These are phyloP conservation scores for Trichophyton equinum DNA, from an alignment of 2,329 filamentous ascomycete genomes.

Conservation along the genomic window DNA sequence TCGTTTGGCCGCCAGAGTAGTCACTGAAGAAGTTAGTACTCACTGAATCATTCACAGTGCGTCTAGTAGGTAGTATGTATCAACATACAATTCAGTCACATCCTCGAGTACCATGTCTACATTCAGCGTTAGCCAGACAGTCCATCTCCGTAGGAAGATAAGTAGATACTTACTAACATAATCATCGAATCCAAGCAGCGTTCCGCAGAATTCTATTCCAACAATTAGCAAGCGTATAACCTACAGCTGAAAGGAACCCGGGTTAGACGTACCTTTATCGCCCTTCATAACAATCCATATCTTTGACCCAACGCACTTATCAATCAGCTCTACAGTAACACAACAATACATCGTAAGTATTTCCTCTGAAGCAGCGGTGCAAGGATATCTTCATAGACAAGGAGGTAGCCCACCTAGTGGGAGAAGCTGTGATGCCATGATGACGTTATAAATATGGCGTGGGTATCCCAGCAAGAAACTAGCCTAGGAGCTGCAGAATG, in stretches of 20 bases:
- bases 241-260: background rate
- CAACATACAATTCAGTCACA: slow-evolving; percentile 80
- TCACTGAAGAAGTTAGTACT: slow-evolving; percentile 46
- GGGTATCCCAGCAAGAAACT: background rate
- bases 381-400: background rate
- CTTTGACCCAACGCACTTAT: slow-evolving; percentile 93
- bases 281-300: slow-evolving; percentile 99
- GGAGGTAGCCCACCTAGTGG: slow-evolving; percentile 46
- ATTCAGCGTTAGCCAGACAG: slow-evolving; percentile 7
- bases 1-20: slow-evolving; percentile 75
- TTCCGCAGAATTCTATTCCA: slow-evolving; percentile 77
- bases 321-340: slow-evolving; percentile 66
- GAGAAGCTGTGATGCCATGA: slow-evolving; percentile 58
- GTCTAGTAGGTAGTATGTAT: background rate
- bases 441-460: too few species aligned
- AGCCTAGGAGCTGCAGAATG: background rate
- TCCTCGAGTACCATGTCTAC: slow-evolving; percentile 96
- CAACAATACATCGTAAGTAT: slow-evolving; percentile 15
- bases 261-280: slow-evolving; percentile 62
- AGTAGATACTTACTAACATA: slow-evolving; percentile 78
- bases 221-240: background rate
- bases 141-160: slow-evolving; percentile 13
- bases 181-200: slow-evolving; percentile 90
- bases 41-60: background rate
- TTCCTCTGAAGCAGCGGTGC: background rate